These are phyloP conservation scores for Vanrija humicola DNA, from an alignment of 1,284 basidiomycete genomes.

Conservation along the genomic window DNA sequence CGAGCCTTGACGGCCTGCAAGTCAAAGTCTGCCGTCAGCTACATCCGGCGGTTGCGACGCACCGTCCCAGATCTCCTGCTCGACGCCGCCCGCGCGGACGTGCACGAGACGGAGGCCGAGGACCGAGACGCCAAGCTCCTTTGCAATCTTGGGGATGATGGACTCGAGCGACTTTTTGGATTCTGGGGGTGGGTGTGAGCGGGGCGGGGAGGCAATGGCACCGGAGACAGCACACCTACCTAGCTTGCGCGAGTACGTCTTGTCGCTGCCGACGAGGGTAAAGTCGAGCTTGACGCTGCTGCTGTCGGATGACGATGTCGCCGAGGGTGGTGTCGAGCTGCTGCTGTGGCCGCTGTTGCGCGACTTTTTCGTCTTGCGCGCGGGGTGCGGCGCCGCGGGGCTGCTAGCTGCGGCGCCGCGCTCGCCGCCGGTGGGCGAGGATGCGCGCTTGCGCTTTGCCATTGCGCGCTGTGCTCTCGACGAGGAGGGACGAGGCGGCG, in stretches of 20 bases:
- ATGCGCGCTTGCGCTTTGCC: slow-evolving; percentile 13
- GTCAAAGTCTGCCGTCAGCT: slow-evolving; percentile 25
- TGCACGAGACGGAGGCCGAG: slow-evolving; percentile 21
- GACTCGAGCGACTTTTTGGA: slow-evolving; percentile 9
- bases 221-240: slow-evolving; percentile 1
- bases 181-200: background rate
- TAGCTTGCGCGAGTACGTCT: background rate
- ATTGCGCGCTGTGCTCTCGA: too few species aligned
- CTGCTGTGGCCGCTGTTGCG: background rate
- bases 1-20: slow-evolving; percentile 25
- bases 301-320: too few species aligned
- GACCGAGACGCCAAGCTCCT: slow-evolving; percentile 8
- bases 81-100: slow-evolving; percentile 25
- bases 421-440: slow-evolving; percentile 5
- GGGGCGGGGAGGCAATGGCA: background rate
- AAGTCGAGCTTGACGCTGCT: slow-evolving; percentile 4
- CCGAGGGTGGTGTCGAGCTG: too few species aligned
- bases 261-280: slow-evolving; percentile 13
- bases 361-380: slow-evolving; percentile 4
- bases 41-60: slow-evolving; percentile 3
- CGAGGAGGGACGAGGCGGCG: too few species aligned
- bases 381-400: background rate
- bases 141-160: slow-evolving; percentile 8
- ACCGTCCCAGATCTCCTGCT: slow-evolving; percentile 34
- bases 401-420: background rate